These are phyloP conservation scores for Tephrocybe sp. DNA, from an alignment of 768 basidiomycete species.

Conservation along the genomic window DNA sequence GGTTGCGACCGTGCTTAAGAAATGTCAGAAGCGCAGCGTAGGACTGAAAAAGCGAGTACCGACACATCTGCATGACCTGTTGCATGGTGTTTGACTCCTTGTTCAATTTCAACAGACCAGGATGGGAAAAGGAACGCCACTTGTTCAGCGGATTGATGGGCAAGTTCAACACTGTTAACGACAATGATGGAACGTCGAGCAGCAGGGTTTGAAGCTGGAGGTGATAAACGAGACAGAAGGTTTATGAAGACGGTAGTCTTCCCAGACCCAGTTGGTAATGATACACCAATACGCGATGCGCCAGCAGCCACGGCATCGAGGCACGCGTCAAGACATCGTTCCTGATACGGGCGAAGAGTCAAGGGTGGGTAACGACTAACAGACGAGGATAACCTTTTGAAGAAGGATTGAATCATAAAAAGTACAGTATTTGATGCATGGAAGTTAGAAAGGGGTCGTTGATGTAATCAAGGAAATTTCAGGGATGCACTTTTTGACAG, in stretches of 20 bases:
- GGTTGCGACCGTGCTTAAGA: slow-evolving; percentile 75
- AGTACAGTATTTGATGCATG: background rate
- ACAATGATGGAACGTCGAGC: slow-evolving; percentile 72
- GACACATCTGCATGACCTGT: slow-evolving; percentile 85
- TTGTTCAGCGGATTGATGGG: slow-evolving; percentile 78
- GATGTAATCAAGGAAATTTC: no score
- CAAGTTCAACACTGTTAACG: slow-evolving; percentile 89
- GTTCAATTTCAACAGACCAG: slow-evolving; percentile 89
- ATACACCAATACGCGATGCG: slow-evolving; percentile 76
- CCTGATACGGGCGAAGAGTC: slow-evolving; percentile 83
- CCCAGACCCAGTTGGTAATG: slow-evolving; percentile 79
- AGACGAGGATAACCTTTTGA: slow-evolving; percentile 9
- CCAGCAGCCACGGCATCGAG: slow-evolving; percentile 66
- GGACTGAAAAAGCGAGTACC: slow-evolving; percentile 20
- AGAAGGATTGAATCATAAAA: slow-evolving; percentile 10
- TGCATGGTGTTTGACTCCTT: slow-evolving; percentile 72
- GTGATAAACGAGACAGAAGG: slow-evolving; percentile 62
- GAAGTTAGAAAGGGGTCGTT: background rate
- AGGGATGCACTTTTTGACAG: no score
- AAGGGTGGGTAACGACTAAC: slow-evolving; percentile 17
- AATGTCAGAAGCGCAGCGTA: background rate
- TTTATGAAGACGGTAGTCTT: slow-evolving; percentile 94
- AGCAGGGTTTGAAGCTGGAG: slow-evolving; percentile 36
- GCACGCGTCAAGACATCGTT: slow-evolving; percentile 76
- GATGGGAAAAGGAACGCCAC: slow-evolving; percentile 63